Evolutionary conservation across 2,329 filamentous ascomycete genomes (phyloP).

Genomic region (Paecilomyces variotii): DNA sequence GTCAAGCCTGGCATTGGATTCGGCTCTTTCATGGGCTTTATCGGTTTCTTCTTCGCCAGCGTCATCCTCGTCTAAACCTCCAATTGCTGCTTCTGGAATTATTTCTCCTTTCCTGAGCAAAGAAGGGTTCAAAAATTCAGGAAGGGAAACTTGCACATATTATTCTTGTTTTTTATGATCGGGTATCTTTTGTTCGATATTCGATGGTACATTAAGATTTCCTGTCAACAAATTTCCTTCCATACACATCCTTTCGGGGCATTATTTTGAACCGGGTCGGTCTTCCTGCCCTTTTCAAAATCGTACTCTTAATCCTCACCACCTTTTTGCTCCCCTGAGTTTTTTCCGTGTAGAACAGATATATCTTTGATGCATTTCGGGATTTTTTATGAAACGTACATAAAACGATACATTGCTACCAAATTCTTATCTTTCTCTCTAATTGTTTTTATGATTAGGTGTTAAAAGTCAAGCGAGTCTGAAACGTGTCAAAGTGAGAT

Average conservation of each 20-base stretch:
- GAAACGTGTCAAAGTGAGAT: no score
- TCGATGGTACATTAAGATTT: neutral
- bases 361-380: neutral
- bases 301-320: neutral
- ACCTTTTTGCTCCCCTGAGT: neutral
- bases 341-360: neutral
- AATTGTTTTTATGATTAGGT: neutral
- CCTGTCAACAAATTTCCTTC: neutral
- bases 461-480: no score
- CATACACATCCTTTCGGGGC: no score
- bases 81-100: neutral
- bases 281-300: neutral
- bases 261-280: neutral
- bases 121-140: neutral
- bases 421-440: neutral
- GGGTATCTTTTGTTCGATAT: neutral
- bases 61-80: neutral
- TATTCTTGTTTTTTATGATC: neutral
- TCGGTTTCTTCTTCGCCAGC: neutral
- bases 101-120: neutral
- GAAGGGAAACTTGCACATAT: neutral
- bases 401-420: neutral
- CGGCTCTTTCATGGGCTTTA: constrained; percentile 4
- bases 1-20: constrained; percentile 5
- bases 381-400: neutral